Evolutionary conservation across 129 eudicot genomes (phyloP).

Genomic region (Escallonia herrerae): DNA sequence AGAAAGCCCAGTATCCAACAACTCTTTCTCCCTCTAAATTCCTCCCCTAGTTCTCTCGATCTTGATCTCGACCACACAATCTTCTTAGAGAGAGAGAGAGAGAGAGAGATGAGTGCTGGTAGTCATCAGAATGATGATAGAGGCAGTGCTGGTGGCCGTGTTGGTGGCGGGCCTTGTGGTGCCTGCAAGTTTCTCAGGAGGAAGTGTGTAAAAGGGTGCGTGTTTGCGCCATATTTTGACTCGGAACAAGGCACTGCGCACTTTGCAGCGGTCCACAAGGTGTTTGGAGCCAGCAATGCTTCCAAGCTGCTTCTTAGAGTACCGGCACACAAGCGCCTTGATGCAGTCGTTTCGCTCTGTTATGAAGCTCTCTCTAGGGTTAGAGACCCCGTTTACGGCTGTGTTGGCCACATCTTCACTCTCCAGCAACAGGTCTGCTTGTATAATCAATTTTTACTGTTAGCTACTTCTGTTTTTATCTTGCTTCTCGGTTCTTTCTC

Average conservation of each 20-base stretch:
- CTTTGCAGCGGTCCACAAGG: conserved; percentile 77
- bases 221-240: conserved; percentile 75
- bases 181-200: conserved; percentile 72
- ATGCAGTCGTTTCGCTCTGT: conserved; percentile 64
- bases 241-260: conserved; percentile 58
- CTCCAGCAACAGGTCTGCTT: conserved; percentile 66
- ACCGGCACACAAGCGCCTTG: conserved; percentile 52
- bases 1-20: too few species aligned
- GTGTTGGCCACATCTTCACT: conserved; percentile 53
- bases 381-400: conserved; percentile 77
- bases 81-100: neutral
- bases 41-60: conserved; percentile 11
- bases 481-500: neutral
- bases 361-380: conserved; percentile 77
- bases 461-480: neutral
- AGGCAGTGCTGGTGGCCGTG: neutral
- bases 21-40: neutral
- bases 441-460: neutral
- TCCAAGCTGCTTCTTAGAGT: conserved; percentile 52
- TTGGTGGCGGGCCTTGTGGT: conserved; percentile 61
- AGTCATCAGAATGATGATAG: neutral
- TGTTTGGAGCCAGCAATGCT: conserved; percentile 83
- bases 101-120: conserved; percentile 18
- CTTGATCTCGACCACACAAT: conserved; percentile 3
- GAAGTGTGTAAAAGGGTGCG: conserved; percentile 53